Percentiles rank a stretch among this genome's conserved stretches.
Conservation (phyloP, 1,139 yeast genomes). For the Yamadazyma triangularis region DNA sequence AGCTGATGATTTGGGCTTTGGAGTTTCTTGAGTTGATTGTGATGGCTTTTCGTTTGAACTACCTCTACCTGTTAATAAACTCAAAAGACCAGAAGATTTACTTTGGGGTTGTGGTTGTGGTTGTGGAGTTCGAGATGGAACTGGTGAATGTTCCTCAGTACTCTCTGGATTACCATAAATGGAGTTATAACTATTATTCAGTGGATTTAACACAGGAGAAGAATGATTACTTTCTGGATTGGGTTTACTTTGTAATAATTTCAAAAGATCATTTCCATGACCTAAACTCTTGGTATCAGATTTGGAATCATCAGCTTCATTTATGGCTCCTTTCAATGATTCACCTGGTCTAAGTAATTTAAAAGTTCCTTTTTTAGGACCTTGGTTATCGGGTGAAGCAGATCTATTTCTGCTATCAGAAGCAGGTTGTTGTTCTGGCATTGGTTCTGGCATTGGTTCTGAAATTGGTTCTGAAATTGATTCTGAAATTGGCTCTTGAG, state of each 20-base stretch:
- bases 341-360: slow-evolving; percentile 30
- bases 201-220: slow-evolving; percentile 2
- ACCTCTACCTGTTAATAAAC: slow-evolving; percentile 9
- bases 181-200: slow-evolving; percentile 3
- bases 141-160: slow-evolving; percentile 1
- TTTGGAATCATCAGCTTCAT: slow-evolving; percentile 2
- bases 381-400: slow-evolving; percentile 1
- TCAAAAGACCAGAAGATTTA: slow-evolving; percentile 13
- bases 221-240: not conserved
- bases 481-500: slow-evolving; percentile 1
- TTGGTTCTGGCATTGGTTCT: too few relatives aligned
- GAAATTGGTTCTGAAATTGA: slow-evolving; percentile 1
- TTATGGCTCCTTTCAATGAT: slow-evolving; percentile 13
- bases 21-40: slow-evolving; percentile 1
- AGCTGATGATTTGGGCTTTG: slow-evolving; percentile 7
- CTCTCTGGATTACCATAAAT: slow-evolving; percentile 7
- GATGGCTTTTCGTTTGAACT: slow-evolving; percentile 5
- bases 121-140: too few relatives aligned
- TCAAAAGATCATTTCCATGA: slow-evolving; percentile 12
- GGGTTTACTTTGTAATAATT: slow-evolving; percentile 11
- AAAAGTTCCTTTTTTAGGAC: slow-evolving; percentile 16
- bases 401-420: not conserved
- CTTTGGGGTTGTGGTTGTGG: too few relatives aligned
- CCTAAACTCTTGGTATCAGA: slow-evolving; percentile 1
- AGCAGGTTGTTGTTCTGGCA: not conserved